Conservation (phyloP, 2,329 filamentous ascomycete species). For the Penicillium sclerotigenum region DNA sequence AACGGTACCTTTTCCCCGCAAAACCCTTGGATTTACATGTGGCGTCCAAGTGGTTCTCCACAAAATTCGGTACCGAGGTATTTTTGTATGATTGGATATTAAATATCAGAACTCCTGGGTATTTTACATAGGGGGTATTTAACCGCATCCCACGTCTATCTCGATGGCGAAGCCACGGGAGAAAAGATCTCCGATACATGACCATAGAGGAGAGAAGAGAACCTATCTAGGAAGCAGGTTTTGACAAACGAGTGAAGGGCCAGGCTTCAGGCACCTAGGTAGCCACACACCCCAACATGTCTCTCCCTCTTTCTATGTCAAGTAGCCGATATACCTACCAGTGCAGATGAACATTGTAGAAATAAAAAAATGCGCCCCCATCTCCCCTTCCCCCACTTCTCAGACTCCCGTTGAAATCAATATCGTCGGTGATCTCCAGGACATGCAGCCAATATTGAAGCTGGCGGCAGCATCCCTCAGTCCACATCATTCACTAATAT, state of each 20-base stretch:
- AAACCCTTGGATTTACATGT: background rate
- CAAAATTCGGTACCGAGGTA: background rate
- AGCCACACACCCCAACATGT: background rate
- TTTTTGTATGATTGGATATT: background rate
- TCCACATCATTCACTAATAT: slow-evolving; percentile 30
- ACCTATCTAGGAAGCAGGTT: too few species aligned
- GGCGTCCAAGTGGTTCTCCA: background rate
- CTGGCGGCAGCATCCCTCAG: background rate
- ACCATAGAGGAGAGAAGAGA: background rate
- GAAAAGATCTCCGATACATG: background rate
- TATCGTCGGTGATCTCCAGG: background rate
- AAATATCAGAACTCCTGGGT: background rate
- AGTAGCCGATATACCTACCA: background rate
- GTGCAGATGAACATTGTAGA: slow-evolving; percentile 1
- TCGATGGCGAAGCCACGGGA: background rate
- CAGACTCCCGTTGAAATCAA: background rate
- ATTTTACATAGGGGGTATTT: background rate
- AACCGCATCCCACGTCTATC: background rate
- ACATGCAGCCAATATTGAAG: background rate
- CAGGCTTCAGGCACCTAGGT: background rate
- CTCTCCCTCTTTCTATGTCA: background rate
- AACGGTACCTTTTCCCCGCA: background rate
- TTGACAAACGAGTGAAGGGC: background rate
- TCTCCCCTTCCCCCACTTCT: background rate
- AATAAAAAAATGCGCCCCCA: slow-evolving; percentile 3